phyloP scores from a whole-genome alignment of 129 eudicot genomes.

The Centaurea solstitialis region DNA sequence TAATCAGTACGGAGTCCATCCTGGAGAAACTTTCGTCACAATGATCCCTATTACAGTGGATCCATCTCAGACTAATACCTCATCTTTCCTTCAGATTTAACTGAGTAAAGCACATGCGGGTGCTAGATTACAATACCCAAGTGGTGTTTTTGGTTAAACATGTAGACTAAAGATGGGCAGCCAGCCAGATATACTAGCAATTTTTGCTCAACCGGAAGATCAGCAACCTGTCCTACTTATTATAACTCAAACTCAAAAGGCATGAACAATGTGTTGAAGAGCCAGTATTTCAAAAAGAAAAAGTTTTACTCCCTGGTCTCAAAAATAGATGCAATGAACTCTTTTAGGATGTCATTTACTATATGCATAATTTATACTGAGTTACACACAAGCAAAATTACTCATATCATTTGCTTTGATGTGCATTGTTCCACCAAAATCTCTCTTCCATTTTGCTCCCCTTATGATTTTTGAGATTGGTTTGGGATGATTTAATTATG shows the following conservation, averaged over 20 bases:
- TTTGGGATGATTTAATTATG: neutral
- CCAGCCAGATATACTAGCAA: neutral
- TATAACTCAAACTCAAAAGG: neutral
- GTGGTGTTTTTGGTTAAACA: neutral
- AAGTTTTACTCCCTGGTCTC: neutral
- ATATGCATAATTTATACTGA: neutral
- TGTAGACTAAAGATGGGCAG: neutral
- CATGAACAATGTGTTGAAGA: neutral
- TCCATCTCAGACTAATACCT: neutral
- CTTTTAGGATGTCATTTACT: neutral
- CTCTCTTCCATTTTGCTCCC: neutral
- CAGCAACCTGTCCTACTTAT: neutral
- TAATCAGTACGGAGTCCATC: neutral
- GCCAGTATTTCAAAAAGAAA: neutral
- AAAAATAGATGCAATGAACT: neutral
- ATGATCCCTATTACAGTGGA: neutral
- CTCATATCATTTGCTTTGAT: neutral
- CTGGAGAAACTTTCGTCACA: neutral
- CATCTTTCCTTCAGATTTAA: neutral
- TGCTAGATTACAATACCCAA: neutral
- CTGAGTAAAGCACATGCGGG: neutral
- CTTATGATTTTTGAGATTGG: neutral
- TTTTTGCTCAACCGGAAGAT: neutral
- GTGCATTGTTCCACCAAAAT: neutral
- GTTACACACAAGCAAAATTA: neutral